These are phyloP conservation scores for Rhodotorula sp. DNA, from an alignment of 1,284 basidiomycete genomes.

Conservation along the genomic window DNA sequence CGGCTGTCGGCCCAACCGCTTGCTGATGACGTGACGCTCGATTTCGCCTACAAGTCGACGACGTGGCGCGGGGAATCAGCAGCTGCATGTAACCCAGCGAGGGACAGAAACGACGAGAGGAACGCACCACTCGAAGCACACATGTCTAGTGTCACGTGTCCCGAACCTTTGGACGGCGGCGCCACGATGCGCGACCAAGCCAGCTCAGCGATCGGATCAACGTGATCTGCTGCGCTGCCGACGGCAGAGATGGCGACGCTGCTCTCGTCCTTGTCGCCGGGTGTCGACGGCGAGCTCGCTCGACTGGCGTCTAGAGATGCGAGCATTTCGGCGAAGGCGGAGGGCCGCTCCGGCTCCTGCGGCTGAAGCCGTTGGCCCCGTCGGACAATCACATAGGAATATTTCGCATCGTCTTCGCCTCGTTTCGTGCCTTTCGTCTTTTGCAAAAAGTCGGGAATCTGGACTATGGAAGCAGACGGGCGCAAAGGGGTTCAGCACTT, in stretches of 20 bases:
- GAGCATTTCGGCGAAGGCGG: conserved; percentile 7
- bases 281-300: neutral
- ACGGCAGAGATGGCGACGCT: neutral
- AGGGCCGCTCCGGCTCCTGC: neutral
- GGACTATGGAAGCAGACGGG: conserved; percentile 53
- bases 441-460: conserved; percentile 79
- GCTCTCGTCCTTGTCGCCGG: neutral
- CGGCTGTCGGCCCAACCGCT: conserved; percentile 87
- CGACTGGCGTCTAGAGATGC: neutral
- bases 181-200: conserved; percentile 86
- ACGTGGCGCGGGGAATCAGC: neutral
- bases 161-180: conserved; percentile 84
- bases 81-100: neutral
- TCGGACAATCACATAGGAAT: conserved; percentile 87
- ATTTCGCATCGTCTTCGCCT: conserved; percentile 81
- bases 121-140: conserved; percentile 75
- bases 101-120: conserved; percentile 6
- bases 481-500: no score
- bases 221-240: neutral
- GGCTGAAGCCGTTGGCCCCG: conserved; percentile 65
- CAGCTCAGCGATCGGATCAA: conserved; percentile 15
- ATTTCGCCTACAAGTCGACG: conserved; percentile 66
- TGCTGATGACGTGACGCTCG: conserved; percentile 84
- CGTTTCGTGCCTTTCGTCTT: conserved; percentile 78
- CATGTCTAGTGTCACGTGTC: conserved; percentile 88